A percentile compares a stretch with the other conserved stretches of the same genome.
Conservation (phyloP, 2,329 filamentous ascomycete species). For the Aureobasidium namibiae region DNA sequence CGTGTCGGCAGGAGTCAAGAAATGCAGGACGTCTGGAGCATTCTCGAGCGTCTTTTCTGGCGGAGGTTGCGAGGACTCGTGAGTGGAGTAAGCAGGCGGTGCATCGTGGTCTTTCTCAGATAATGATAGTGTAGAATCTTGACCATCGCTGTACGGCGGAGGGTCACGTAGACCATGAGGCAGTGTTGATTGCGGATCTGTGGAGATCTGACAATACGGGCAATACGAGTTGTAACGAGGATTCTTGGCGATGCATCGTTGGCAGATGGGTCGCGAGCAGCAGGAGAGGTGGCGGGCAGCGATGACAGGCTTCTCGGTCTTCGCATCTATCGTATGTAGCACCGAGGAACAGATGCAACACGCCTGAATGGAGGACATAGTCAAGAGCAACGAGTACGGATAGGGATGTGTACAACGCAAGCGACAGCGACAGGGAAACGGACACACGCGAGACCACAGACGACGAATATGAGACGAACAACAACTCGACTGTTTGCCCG, state of each 20-base stretch:
- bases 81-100: conserved; percentile 37
- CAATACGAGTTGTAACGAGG: conserved; percentile 58
- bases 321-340: conserved; percentile 47
- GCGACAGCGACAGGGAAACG: not conserved
- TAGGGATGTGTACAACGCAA: not conserved
- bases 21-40: conserved; percentile 63
- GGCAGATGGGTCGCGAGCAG: conserved; percentile 64
- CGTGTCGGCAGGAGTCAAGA: conserved; percentile 63
- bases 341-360: conserved; percentile 62
- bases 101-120: conserved; percentile 25
- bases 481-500: not conserved
- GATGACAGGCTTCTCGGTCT: conserved; percentile 53
- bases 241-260: conserved; percentile 61
- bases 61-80: conserved; percentile 21
- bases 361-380: conserved; percentile 37
- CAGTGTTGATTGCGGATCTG: conserved; percentile 46
- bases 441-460: not conserved
- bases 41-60: conserved; percentile 28
- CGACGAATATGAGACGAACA: not conserved
- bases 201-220: conserved; percentile 70
- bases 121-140: not conserved
- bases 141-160: conserved; percentile 50
- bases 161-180: conserved; percentile 60
- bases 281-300: conserved; percentile 57
- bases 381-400: not conserved